Percentiles rank a stretch among this genome's conserved stretches.
Conservation (phyloP, 225 moss, liverwort and hornwort species). For the Pleurozium schreberi region DNA sequence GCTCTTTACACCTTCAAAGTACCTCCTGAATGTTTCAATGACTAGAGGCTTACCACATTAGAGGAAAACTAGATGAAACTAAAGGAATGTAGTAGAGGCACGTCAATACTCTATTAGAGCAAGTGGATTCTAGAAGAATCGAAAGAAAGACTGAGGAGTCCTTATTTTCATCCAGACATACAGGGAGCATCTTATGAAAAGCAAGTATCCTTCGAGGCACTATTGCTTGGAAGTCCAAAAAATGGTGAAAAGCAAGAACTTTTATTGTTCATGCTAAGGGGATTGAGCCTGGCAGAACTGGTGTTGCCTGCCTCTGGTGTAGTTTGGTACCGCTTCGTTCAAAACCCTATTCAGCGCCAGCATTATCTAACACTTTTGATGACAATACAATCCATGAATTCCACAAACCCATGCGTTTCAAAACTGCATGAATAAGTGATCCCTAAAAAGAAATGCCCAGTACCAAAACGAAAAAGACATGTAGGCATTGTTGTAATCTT, state of each 20-base stretch:
- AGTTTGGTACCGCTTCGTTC: background rate
- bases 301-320: background rate
- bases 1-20: background rate
- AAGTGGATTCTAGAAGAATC: background rate
- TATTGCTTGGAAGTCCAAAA: background rate
- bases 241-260: background rate
- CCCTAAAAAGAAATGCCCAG: background rate
- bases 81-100: background rate
- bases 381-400: background rate
- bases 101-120: background rate
- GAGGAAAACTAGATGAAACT: background rate
- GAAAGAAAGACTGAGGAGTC: background rate
- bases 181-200: background rate
- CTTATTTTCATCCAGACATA: background rate
- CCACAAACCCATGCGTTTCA: background rate
- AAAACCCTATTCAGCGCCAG: background rate
- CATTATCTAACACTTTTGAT: background rate
- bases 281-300: background rate
- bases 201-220: background rate
- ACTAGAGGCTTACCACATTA: background rate
- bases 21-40: background rate
- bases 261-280: background rate
- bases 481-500: background rate
- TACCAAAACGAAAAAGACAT: background rate
- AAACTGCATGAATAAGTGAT: background rate